Conservation (phyloP, 257 asterid genomes). For the Solanum lycopersicoides region DNA sequence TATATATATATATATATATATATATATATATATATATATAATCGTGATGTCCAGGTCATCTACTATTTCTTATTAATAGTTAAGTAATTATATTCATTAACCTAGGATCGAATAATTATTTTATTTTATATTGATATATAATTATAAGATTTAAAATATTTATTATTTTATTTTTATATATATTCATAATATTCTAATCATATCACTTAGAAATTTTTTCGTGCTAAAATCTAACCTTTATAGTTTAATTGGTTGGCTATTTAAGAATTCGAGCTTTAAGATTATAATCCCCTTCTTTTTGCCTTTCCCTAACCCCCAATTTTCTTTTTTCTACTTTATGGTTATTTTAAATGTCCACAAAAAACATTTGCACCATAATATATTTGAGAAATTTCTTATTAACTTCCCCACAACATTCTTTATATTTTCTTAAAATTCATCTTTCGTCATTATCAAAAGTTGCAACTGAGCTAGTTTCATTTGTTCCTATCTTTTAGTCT, state of each 20-base stretch:
- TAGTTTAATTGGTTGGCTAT: no score
- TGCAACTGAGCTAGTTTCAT: slow-evolving; percentile 24
- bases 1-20: neutral
- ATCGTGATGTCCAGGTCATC: neutral
- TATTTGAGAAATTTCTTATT: neutral
- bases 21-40: neutral
- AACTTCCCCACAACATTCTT: neutral
- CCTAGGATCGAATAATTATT: neutral
- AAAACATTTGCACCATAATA: neutral
- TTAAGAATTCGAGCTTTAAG: no score
- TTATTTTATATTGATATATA: neutral
- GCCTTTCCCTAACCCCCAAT: no score
- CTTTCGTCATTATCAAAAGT: slow-evolving; percentile 46
- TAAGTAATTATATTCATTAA: neutral
- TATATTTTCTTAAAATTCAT: neutral
- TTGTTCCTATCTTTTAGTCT: slow-evolving; percentile 13
- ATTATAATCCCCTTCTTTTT: no score
- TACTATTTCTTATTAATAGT: no score
- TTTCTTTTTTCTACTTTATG: neutral
- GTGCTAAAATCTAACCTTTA: no score
- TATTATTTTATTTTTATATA: neutral
- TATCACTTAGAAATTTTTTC: no score
- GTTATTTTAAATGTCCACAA: neutral
- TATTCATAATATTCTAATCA: no score
- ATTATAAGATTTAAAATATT: neutral